Evolutionary conservation across 441 rosid genomes (phyloP).

Genomic region (Monsonia emarginata): DNA sequence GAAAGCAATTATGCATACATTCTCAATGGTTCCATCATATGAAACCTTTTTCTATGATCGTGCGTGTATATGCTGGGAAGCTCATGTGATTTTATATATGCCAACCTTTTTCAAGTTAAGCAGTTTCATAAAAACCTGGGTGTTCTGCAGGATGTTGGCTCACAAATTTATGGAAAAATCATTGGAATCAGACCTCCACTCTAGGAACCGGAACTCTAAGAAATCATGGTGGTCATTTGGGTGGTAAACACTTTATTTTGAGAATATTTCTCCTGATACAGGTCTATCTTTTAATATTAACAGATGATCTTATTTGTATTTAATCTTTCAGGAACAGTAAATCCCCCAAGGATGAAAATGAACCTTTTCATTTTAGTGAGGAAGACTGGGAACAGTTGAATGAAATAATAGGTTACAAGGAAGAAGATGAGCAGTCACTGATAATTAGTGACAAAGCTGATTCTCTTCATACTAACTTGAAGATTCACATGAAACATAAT

Average conservation of each 20-base stretch:
- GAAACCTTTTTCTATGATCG: neutral
- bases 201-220: slow-evolving; percentile 57
- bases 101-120: neutral
- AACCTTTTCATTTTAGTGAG: slow-evolving; percentile 59
- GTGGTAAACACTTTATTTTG: slow-evolving; percentile 40
- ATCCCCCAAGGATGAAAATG: slow-evolving; percentile 57
- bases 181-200: slow-evolving; percentile 39
- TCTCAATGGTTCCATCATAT: neutral
- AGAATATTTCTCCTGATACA: slow-evolving; percentile 5
- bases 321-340: slow-evolving; percentile 47
- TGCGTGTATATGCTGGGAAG: neutral
- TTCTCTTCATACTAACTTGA: slow-evolving; percentile 62
- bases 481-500: slow-evolving; percentile 85
- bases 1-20: neutral
- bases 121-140: slow-evolving; percentile 10
- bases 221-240: slow-evolving; percentile 97
- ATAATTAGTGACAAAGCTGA: slow-evolving; percentile 49
- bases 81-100: neutral
- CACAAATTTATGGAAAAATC: slow-evolving; percentile 86
- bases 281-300: slow-evolving; percentile 7
- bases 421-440: slow-evolving; percentile 46
- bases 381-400: slow-evolving; percentile 95
- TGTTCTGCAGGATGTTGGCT: slow-evolving; percentile 80
- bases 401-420: slow-evolving; percentile 81
- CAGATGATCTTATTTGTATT: slow-evolving; percentile 12